phyloP scores from a whole-genome alignment of 2,329 filamentous ascomycete genomes.

The Chaetomium globosum region DNA sequence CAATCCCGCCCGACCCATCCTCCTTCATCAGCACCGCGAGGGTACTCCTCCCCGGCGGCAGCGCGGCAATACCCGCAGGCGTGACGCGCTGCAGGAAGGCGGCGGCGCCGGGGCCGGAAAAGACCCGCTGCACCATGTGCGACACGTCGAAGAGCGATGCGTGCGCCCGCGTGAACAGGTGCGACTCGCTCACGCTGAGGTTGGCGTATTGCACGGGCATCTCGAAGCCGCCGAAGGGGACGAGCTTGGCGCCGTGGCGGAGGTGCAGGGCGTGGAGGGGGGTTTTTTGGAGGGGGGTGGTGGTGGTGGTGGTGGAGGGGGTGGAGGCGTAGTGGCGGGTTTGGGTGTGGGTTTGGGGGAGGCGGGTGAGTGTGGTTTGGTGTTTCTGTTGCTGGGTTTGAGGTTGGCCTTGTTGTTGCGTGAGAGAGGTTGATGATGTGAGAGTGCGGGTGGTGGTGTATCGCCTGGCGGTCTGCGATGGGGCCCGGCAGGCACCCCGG shows the following conservation, averaged over 20 bases:
- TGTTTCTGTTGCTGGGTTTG: not conserved
- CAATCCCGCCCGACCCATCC: conserved; percentile 79
- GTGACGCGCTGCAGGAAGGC: conserved; percentile 83
- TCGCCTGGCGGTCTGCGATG: conserved; percentile 27
- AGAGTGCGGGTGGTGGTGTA: conserved; percentile 5
- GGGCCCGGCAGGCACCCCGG: conserved; percentile 26
- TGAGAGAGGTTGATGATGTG: not conserved
- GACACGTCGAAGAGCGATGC: conserved; percentile 93
- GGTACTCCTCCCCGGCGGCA: conserved; percentile 71
- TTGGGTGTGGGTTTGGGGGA: conserved; percentile 17
- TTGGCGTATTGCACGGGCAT: conserved; percentile 91
- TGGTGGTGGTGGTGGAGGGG: conserved; percentile 26
- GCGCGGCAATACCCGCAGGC: conserved; percentile 68
- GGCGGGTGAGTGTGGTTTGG: not conserved
- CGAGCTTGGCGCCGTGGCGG: conserved; percentile 83
- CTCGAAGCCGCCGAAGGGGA: conserved; percentile 88
- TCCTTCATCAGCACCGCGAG: conserved; percentile 83
- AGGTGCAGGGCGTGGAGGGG: conserved; percentile 50
- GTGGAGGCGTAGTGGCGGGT: conserved; percentile 34
- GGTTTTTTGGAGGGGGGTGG: conserved; percentile 38
- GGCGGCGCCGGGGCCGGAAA: conserved; percentile 77
- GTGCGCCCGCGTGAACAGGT: conserved; percentile 84
- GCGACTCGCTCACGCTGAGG: conserved; percentile 78
- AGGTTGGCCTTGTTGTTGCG: conserved; percentile 4
- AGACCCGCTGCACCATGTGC: conserved; percentile 92